These are phyloP conservation scores for Isoetes taiwanensis DNA, from an alignment of 75 land plant genomes.

Conservation along the genomic window DNA sequence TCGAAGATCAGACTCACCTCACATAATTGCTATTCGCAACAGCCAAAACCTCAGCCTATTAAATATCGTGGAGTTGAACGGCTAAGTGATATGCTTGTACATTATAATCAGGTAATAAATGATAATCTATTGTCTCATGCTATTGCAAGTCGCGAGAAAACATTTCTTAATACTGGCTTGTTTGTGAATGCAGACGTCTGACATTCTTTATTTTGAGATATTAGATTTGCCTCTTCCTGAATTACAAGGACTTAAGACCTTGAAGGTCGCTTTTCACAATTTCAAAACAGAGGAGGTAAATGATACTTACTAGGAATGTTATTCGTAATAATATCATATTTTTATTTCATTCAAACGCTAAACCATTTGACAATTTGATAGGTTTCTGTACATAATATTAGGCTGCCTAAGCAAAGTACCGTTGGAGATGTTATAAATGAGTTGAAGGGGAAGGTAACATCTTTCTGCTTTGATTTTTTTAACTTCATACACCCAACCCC, in stretches of 20 bases:
- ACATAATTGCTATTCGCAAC: conserved; percentile 92
- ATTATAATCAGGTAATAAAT: conserved; percentile 79
- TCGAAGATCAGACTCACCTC: conserved; percentile 89
- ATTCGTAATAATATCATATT: conserved; percentile 16
- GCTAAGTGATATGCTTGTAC: conserved; percentile 80
- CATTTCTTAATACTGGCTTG: background rate
- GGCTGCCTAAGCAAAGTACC: conserved; percentile 90
- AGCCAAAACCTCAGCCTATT: conserved; percentile 93
- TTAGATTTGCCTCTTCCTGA: conserved; percentile 93
- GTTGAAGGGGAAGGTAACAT: conserved; percentile 63
- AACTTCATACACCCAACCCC: background rate
- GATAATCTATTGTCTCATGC: background rate
- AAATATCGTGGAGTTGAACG: conserved; percentile 84
- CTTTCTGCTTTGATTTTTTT: background rate
- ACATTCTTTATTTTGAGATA: conserved; percentile 87
- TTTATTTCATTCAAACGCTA: background rate
- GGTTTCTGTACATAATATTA: conserved; percentile 66
- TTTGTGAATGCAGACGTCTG: conserved; percentile 57
- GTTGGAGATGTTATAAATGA: conserved; percentile 91
- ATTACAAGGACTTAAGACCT: conserved; percentile 77
- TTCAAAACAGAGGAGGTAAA: conserved; percentile 37
- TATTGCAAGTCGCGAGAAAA: background rate
- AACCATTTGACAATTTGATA: conserved; percentile 10
- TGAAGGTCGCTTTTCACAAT: conserved; percentile 89
- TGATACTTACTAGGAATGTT: conserved; percentile 30